phyloP scores from a whole-genome alignment of 1,284 basidiomycete species.

The Apiotrichum gracile region DNA sequence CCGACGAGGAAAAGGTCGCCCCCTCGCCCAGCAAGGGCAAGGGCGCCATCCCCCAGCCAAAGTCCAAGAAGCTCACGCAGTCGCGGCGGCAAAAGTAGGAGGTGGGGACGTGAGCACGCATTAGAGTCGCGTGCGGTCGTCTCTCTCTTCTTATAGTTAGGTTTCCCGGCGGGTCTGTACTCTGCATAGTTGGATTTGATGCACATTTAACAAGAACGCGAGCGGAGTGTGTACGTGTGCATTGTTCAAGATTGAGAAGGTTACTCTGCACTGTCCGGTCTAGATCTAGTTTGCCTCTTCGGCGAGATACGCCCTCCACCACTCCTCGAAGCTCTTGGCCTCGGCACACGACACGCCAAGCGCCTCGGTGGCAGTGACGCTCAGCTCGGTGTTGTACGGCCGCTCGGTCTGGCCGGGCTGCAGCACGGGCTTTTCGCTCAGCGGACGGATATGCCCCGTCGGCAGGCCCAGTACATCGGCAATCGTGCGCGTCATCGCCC shows the following conservation, averaged over 20 bases:
- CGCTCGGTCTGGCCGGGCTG: slow-evolving; percentile 33
- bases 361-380: slow-evolving; percentile 28
- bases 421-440: slow-evolving; percentile 23
- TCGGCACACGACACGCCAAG: slow-evolving; percentile 37
- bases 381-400: slow-evolving; percentile 45
- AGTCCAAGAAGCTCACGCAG: slow-evolving; percentile 37
- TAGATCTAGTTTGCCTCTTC: slow-evolving; percentile 1
- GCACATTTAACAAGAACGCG: slow-evolving; percentile 3
- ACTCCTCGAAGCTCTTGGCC: slow-evolving; percentile 30
- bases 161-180: neutral
- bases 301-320: slow-evolving; percentile 36
- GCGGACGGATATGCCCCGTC: slow-evolving; percentile 38
- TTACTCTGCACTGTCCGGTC: too few relatives aligned
- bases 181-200: slow-evolving; percentile 6
- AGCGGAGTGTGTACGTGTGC: neutral
- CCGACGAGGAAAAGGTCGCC: slow-evolving; percentile 5
- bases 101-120: neutral
- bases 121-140: neutral
- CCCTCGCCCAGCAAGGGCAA: slow-evolving; percentile 2
- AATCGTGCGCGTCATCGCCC: slow-evolving; percentile 48
- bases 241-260: too few relatives aligned
- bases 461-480: slow-evolving; percentile 36
- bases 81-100: slow-evolving; percentile 20
- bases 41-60: slow-evolving; percentile 22
- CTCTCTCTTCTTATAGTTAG: neutral